Conservation (phyloP, 2,329 filamentous ascomycete species). For the Fusarium subglutinans region DNA sequence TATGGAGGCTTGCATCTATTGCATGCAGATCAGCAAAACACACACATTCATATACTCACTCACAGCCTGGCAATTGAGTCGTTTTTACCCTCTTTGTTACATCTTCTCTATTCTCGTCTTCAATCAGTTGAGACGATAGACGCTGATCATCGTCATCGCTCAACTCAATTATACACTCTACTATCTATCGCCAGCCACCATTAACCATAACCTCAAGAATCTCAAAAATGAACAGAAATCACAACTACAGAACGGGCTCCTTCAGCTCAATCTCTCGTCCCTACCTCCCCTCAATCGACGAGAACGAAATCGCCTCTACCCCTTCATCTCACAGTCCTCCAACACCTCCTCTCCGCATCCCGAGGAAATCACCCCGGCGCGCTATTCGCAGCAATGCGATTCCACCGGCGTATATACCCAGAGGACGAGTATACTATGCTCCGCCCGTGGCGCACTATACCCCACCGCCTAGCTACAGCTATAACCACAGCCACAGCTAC, state of each 20-base stretch:
- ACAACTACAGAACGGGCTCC: conserved; percentile 21
- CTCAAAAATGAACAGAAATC: conserved; percentile 32
- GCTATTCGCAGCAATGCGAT: conserved; percentile 24
- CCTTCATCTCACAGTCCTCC: conserved; percentile 32
- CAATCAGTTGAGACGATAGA: conserved; percentile 4
- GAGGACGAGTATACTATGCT: conserved; percentile 2
- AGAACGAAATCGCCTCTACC: conserved; percentile 45
- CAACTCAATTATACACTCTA: neutral
- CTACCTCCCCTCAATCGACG: conserved; percentile 51
- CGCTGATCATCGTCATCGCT: neutral
- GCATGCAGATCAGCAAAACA: neutral
- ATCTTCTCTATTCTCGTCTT: neutral
- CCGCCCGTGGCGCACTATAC: conserved; percentile 25
- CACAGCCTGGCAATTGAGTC: neutral
- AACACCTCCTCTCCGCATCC: conserved; percentile 43
- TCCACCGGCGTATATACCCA: conserved; percentile 41
- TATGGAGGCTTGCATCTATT: conserved; percentile 5
- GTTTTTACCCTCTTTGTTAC: neutral
- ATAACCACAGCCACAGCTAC: conserved; percentile 9
- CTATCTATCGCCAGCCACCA: neutral
- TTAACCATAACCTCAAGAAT: neutral
- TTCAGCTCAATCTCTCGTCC: conserved; percentile 39
- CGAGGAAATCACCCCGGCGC: conserved; percentile 41
- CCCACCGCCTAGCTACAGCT: conserved; percentile 36
- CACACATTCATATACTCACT: neutral